phyloP scores from a whole-genome alignment of 2,329 filamentous ascomycete species.

The Phaeomoniella chlamydospora region DNA sequence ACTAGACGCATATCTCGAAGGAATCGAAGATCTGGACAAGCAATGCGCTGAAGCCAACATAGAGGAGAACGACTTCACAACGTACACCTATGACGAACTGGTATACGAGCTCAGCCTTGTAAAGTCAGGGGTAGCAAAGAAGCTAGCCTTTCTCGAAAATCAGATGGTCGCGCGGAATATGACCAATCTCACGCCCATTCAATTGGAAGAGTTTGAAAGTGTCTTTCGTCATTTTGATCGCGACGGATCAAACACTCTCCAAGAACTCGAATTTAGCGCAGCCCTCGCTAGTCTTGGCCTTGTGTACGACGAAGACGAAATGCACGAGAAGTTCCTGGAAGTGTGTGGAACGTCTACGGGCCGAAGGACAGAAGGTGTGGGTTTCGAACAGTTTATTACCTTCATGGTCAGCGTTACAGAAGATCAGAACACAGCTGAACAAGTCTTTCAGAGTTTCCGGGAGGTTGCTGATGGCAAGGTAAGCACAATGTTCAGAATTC shows the following conservation, averaged over 20 bases:
- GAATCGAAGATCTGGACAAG: slow-evolving; percentile 71
- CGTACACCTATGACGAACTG: slow-evolving; percentile 93
- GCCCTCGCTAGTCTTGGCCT: slow-evolving; percentile 88
- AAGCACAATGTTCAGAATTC: not conserved
- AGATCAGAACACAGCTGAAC: slow-evolving; percentile 95
- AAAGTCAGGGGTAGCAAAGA: slow-evolving; percentile 85
- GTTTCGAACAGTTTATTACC: slow-evolving; percentile 95
- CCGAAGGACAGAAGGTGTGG: slow-evolving; percentile 45
- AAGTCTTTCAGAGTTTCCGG: slow-evolving; percentile 94
- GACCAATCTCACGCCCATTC: slow-evolving; percentile 96
- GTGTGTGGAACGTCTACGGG: slow-evolving; percentile 45
- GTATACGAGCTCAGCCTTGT: slow-evolving; percentile 87
- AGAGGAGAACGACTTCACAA: slow-evolving; percentile 99
- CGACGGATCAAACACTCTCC: slow-evolving; percentile 75
- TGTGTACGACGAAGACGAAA: slow-evolving; percentile 94
- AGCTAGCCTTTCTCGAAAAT: slow-evolving; percentile 91
- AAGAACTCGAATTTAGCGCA: slow-evolving; percentile 90
- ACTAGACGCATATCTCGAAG: slow-evolving; percentile 78
- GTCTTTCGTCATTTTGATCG: slow-evolving; percentile 97
- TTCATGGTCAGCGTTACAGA: slow-evolving; percentile 99
- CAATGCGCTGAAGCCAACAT: slow-evolving; percentile 96
- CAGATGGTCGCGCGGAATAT: slow-evolving; percentile 97
- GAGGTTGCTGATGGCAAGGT: slow-evolving; percentile 91
- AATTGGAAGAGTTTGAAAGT: slow-evolving; percentile 95
- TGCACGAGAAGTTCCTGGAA: slow-evolving; percentile 86